Conservation (phyloP, 345 rosid genomes). For the Sapria himalayana region DNA sequence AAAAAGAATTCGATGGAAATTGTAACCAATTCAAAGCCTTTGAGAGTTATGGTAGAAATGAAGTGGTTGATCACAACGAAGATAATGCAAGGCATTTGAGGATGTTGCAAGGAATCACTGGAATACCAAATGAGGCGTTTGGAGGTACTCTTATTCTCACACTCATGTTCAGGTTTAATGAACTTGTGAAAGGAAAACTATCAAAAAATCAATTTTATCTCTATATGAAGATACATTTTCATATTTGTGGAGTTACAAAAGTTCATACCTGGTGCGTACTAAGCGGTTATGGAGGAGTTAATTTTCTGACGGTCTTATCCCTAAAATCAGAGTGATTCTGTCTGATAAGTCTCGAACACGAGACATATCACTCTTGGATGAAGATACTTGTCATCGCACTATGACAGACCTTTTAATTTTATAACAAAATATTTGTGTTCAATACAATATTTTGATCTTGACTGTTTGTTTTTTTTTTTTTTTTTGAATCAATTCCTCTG, state of each 20-base stretch:
- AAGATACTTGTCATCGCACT: too few species aligned
- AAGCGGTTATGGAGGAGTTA: too few species aligned
- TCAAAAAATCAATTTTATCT: too few species aligned
- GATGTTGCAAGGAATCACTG: slow-evolving; percentile 68
- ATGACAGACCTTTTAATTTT: slow-evolving; percentile 3
- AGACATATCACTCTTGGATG: too few species aligned
- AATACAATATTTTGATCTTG: neutral
- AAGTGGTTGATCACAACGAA: slow-evolving; percentile 25
- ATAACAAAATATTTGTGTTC: neutral
- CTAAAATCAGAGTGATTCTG: too few species aligned
- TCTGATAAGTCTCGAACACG: too few species aligned
- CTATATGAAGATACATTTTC: too few species aligned
- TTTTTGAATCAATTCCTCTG: neutral
- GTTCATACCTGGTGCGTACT: too few species aligned
- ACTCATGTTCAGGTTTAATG: too few species aligned
- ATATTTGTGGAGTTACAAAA: too few species aligned
- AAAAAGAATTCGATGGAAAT: slow-evolving; percentile 5
- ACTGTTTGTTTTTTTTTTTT: neutral
- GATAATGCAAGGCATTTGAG: slow-evolving; percentile 38
- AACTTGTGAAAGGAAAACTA: too few species aligned
- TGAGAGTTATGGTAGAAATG: slow-evolving; percentile 3
- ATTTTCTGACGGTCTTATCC: too few species aligned
- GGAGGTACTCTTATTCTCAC: slow-evolving; percentile 37
- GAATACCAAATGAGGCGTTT: slow-evolving; percentile 65
- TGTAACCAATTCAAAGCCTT: neutral